Base-by-base conservation (phyloP, 768 basidiomycete species). In the Tricholoma sp. region DNA sequence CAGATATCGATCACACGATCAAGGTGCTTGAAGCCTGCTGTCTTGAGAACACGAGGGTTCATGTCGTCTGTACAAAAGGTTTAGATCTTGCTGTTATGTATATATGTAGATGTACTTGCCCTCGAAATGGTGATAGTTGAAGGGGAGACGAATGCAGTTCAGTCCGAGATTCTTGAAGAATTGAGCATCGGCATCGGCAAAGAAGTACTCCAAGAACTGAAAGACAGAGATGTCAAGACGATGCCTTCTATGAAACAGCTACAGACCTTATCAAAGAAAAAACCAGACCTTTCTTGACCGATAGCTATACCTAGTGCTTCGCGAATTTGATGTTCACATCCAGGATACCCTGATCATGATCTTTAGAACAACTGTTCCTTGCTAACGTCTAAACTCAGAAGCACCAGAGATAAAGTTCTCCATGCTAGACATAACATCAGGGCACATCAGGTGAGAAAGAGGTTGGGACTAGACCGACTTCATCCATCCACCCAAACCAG, bases 171-270 rank as follows among this genome's bases (percentile, higher is more conserved):
- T 84, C 61, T 84, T 86, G 76, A 88, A 92, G 74, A 89, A 89
- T 50, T 74, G 72, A 15, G 89, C 89, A 63, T 91, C 91, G 34
- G 76, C 75, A 18, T 89, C 88, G 53, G 78, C 75, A 76, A 92
- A 94, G 74, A 92, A 93, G 66, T 91, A 84, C 67, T 91, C 87
- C 11, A 92, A 76, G 70, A 91, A 90, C 88, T 91, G 82, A 84
- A 59, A 88, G 12, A 77, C 61, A 80, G 49, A 89, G 82, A 69
- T 89, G 86, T 33, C 41, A 54, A 24, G 4, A 13, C 17, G 3
- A 10, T 18, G 17, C 11, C 10, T 1, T 41, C 9, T 28, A 13
- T 28, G n/a, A 50, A 13, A 33, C 44, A 41, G 10, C 9, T 31
- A 37, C 37, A 28, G 56, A 85, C 89, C 77, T 88, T 89, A 78